These are phyloP conservation scores for Leccinellum rugosiceps DNA, from an alignment of 768 basidiomycete species.

Conservation along the genomic window DNA sequence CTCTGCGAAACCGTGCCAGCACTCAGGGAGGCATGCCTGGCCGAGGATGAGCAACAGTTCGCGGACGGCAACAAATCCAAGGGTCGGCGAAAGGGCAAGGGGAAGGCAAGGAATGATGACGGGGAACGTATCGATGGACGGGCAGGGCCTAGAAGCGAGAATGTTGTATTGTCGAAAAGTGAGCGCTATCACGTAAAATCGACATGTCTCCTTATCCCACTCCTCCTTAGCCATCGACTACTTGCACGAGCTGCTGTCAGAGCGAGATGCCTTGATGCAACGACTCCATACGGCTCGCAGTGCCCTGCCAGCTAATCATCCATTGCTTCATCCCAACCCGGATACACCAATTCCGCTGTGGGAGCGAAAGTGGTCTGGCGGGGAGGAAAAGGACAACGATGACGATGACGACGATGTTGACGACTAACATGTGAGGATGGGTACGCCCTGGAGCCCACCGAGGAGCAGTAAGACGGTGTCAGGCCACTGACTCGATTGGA, in stretches of 20 bases:
- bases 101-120: constrained; percentile 42
- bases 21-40: constrained; percentile 73
- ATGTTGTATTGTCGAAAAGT: constrained; percentile 88
- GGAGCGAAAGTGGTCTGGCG: constrained; percentile 86
- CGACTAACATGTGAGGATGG: constrained; percentile 24
- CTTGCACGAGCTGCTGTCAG: constrained; percentile 60
- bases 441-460: background rate
- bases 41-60: constrained; percentile 58
- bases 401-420: constrained; percentile 49
- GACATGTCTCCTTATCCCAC: constrained; percentile 2
- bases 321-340: constrained; percentile 37
- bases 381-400: constrained; percentile 49
- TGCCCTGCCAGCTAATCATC: constrained; percentile 58
- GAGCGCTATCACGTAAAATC: constrained; percentile 25
- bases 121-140: constrained; percentile 75
- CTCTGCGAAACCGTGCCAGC: constrained; percentile 82
- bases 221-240: constrained; percentile 74
- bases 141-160: constrained; percentile 88
- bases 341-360: constrained; percentile 49
- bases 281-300: constrained; percentile 60
- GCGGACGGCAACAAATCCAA: constrained; percentile 31
- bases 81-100: constrained; percentile 37
- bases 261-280: constrained; percentile 53
- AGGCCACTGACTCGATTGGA: background rate
- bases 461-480: background rate